Base-by-base conservation (phyloP, 805 yeast species). In the Wickerhamiella shivajii region DNA sequence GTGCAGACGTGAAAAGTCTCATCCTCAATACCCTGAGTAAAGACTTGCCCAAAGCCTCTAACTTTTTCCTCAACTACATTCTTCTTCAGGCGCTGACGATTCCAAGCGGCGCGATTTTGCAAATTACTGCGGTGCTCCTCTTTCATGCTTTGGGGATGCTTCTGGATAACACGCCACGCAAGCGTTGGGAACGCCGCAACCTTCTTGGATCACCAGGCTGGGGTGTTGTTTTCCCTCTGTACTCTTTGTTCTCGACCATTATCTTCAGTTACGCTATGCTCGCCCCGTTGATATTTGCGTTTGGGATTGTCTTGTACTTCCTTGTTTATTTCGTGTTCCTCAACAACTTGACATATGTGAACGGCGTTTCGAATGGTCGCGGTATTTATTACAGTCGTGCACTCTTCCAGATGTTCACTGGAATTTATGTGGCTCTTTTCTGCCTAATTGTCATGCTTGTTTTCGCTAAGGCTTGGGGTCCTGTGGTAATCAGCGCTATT, bases 391-490 rank as follows among this genome's bases (percentile, higher is more conserved):
- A 84, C 52, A 90, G 94, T 40, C 70, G 81, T 41, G 95, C 96
- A 2, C 55, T 87, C 33, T 78, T 73, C 61, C 96, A 87, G 59
- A 76, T 92, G 1, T 66, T 87, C 52, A 74, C 75, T 24, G 98
- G 98, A 38, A 55, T 90, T 27, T 87, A 87, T 53, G 53, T 87
- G 28, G 93, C 93, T 24, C 85, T 87, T 56, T 57, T 84, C 15
- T 81, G 94, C 61, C 47, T 90, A 42, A 52, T 90, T 34, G 96
- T 95, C 36, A 56, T 90, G 36, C 85, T 83, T 52, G 79, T 71
- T 12, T 92, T 87, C 36, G 84, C 92, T 40, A 81, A 81, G 63
- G 77, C 92, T 26, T 87, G 95, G 95, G 97, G 95, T 28, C 93
- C 95, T 23, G 66, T 84, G 42, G 79, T 75, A 3, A 57, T 87